Conservation (phyloP, 2,329 filamentous ascomycete genomes). For the Acephala macrosclerotiorum region DNA sequence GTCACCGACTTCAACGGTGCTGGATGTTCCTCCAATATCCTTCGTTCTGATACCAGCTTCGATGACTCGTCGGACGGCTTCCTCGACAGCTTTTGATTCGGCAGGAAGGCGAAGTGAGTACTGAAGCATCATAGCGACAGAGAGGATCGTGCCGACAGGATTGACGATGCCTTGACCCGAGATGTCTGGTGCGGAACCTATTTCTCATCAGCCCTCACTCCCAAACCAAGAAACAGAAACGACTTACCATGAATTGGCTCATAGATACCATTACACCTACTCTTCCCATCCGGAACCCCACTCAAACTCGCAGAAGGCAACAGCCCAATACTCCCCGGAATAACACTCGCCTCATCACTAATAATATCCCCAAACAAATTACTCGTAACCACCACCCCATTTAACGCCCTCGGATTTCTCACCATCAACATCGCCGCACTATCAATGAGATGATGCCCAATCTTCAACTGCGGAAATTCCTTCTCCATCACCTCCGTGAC, state of each 20-base stretch:
- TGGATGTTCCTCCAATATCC: constrained; percentile 82
- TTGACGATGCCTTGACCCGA: constrained; percentile 91
- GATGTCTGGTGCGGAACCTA: constrained; percentile 91
- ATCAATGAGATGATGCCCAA: constrained; percentile 92
- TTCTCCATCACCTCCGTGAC: constrained; percentile 84
- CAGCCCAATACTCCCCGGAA: constrained; percentile 88
- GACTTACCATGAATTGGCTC: constrained; percentile 90
- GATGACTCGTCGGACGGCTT: constrained; percentile 80
- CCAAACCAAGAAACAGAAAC: background rate
- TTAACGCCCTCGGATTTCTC: constrained; percentile 87
- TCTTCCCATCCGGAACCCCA: constrained; percentile 85
- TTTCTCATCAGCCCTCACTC: constrained; percentile 13
- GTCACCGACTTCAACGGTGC: constrained; percentile 83
- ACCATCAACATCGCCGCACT: constrained; percentile 98
- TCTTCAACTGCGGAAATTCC: constrained; percentile 87
- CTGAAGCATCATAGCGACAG: constrained; percentile 93
- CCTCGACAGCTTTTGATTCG: constrained; percentile 81
- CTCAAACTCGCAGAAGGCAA: constrained; percentile 88
- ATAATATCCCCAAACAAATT: constrained; percentile 98
- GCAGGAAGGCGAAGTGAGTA: constrained; percentile 85
- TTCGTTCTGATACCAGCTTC: constrained; percentile 81
- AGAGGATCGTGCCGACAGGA: constrained; percentile 90
- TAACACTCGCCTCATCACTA: constrained; percentile 92
- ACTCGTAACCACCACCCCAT: constrained; percentile 90
- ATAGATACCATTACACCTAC: constrained; percentile 90